Conservation (phyloP, 2,329 filamentous ascomycete genomes). For the Hypoxylon sp. region DNA sequence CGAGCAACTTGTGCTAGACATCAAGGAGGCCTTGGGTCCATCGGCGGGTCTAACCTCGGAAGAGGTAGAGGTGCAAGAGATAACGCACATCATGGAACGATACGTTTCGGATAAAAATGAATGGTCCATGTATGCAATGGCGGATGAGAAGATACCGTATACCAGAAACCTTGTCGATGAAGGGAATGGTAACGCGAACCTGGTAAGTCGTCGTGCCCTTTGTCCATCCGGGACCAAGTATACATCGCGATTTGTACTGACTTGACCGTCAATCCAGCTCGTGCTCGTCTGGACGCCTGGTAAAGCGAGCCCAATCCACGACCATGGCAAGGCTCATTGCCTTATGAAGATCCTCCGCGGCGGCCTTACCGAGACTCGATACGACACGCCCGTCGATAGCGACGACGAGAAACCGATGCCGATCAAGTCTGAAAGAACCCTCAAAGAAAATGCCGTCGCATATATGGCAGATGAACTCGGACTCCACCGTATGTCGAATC, state of each 20-base stretch:
- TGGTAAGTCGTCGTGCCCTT: conserved; percentile 50
- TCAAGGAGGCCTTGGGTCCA: conserved; percentile 79
- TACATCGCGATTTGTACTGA: conserved; percentile 30
- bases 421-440: conserved; percentile 72
- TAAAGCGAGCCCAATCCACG: conserved; percentile 85
- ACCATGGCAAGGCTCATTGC: conserved; percentile 89
- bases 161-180: conserved; percentile 91
- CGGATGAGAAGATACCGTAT: conserved; percentile 75
- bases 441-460: conserved; percentile 76
- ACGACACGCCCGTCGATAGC: conserved; percentile 72
- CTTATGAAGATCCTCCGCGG: conserved; percentile 90
- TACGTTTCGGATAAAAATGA: conserved; percentile 75
- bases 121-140: conserved; percentile 79
- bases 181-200: conserved; percentile 74
- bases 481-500: conserved; percentile 83
- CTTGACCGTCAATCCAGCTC: conserved; percentile 62
- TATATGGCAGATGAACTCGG: conserved; percentile 94
- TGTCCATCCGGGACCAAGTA: neutral
- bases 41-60: conserved; percentile 83
- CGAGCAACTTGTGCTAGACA: conserved; percentile 73
- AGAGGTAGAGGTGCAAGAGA: conserved; percentile 77
- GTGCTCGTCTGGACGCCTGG: conserved; percentile 90
- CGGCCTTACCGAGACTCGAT: conserved; percentile 81
- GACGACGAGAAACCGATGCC: conserved; percentile 64
- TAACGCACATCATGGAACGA: conserved; percentile 75